Conservation (phyloP, 2,329 filamentous ascomycete genomes). For the Pseudogymnoascus sp. region DNA sequence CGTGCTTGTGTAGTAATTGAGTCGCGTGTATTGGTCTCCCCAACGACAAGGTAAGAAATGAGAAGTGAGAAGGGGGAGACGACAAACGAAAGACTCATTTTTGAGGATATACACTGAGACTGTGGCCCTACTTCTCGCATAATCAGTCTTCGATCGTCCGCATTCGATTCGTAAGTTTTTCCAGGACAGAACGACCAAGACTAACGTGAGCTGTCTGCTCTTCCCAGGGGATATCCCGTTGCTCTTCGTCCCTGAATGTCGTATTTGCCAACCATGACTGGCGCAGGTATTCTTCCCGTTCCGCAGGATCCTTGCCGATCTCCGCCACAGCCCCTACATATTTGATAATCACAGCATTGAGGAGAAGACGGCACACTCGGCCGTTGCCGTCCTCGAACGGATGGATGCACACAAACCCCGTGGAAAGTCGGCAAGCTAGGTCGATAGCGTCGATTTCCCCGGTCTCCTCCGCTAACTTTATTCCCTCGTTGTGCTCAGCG, state of each 20-base stretch:
- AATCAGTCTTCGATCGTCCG: neutral
- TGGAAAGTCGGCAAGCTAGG: slow-evolving; percentile 24
- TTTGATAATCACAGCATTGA: slow-evolving; percentile 30
- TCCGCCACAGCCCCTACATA: slow-evolving; percentile 20
- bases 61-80: neutral
- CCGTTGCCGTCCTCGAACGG: slow-evolving; percentile 35
- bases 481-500: slow-evolving; percentile 13
- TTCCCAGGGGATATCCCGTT: neutral
- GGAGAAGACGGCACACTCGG: slow-evolving; percentile 30
- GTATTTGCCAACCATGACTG: neutral
- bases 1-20: neutral
- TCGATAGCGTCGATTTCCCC: slow-evolving; percentile 19
- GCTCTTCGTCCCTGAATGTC: neutral
- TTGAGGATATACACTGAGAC: neutral
- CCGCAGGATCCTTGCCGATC: slow-evolving; percentile 14
- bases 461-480: slow-evolving; percentile 11
- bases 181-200: neutral
- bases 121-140: no score
- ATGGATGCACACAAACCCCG: slow-evolving; percentile 32
- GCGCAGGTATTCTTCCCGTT: slow-evolving; percentile 14
- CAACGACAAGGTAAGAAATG: neutral
- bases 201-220: neutral
- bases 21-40: neutral
- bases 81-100: neutral
- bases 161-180: neutral